Percentiles rank a stretch among this genome's conserved stretches.
phyloP scores from a whole-genome alignment of 2,329 filamentous ascomycete genomes.

The Orbilia brochopaga region DNA sequence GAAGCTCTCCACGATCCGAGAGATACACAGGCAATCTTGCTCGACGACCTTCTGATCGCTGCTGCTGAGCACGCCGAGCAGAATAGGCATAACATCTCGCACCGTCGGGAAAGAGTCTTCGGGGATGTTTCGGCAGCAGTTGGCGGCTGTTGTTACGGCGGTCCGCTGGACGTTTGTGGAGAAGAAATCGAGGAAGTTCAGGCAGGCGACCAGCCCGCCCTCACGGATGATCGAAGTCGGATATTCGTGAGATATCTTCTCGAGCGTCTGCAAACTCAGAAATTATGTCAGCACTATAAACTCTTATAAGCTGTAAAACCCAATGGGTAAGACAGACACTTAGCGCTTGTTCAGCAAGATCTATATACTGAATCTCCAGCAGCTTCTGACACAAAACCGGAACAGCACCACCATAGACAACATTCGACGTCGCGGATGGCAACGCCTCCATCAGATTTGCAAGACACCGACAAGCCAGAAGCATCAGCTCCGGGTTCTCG shows the following conservation, averaged over 20 bases:
- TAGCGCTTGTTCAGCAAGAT: constrained; percentile 92
- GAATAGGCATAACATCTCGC: constrained; percentile 92
- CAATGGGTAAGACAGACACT: constrained; percentile 65
- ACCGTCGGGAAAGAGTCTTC: constrained; percentile 92
- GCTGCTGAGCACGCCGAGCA: constrained; percentile 86
- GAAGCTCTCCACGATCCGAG: constrained; percentile 95
- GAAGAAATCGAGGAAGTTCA: constrained; percentile 97
- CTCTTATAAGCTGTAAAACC: constrained; percentile 18
- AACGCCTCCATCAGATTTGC: constrained; percentile 98
- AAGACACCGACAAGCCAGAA: constrained; percentile 90
- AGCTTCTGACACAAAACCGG: constrained; percentile 93
- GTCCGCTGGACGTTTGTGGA: constrained; percentile 95
- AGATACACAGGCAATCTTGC: constrained; percentile 93
- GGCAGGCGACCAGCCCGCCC: constrained; percentile 90
- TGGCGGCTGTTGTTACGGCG: constrained; percentile 94
- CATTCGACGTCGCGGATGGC: constrained; percentile 88
- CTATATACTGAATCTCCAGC: constrained; percentile 94
- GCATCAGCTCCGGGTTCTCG: constrained; percentile 95
- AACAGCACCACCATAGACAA: constrained; percentile 96
- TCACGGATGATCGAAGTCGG: constrained; percentile 93
- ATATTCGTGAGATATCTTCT: constrained; percentile 97
- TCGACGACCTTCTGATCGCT: constrained; percentile 97
- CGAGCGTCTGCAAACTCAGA: constrained; percentile 69
- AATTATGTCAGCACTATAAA: constrained; percentile 2
- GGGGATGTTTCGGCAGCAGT: constrained; percentile 96